Evolutionary conservation across 345 rosid genomes (phyloP), one percentile per base, ranked within the genome.

Genomic region (Salix brachista): DNA sequence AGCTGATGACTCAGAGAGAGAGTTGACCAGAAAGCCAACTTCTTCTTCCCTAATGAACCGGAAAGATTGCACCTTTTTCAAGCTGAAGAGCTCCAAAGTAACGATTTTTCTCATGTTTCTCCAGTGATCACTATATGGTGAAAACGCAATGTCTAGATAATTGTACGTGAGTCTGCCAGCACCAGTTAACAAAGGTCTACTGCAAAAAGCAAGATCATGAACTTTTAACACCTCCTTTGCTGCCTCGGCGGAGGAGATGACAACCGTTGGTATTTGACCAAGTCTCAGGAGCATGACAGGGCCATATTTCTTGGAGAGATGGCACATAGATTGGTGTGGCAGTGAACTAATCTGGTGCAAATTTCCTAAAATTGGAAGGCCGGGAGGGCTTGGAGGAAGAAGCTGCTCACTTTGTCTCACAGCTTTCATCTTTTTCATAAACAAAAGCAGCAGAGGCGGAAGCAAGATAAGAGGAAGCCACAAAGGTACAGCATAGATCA

Each of bases 221-320:
- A 19, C 19, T 71, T 76, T 80, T 12, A 80, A 28, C 23, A 72
- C 80, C 19, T 80, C 79, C 32, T 2, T 58, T 12, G 83, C 83
- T 2, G 83, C 83, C 9, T 80, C 74, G 6, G 83, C 73, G 44
- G 83, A 76, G 34, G 83, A 80, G 9, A 80, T 54, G 0, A 67
- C 72, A 25, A 72, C 44, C 1, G 52, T 5, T 8, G 52, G 80
- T 21, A 76, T 36, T 6, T 23, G 25, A 50, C 65, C 78, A 5
- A 67, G 66, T 25, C 39, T 66, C 6, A 74, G 42, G 6, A 75
- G 48, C 36, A 75, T 66, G 46, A 66, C 78, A 1, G 64, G 65
- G 30, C 65, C 37, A 17, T 30, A 66, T 52, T 34, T 64, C 48
- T 46, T 36, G 32, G 77, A 46, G n/a, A 74, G 67, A 21, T 56